Conservation (phyloP, 83 land plant genomes). For the Diphasiastrum complanatum region DNA sequence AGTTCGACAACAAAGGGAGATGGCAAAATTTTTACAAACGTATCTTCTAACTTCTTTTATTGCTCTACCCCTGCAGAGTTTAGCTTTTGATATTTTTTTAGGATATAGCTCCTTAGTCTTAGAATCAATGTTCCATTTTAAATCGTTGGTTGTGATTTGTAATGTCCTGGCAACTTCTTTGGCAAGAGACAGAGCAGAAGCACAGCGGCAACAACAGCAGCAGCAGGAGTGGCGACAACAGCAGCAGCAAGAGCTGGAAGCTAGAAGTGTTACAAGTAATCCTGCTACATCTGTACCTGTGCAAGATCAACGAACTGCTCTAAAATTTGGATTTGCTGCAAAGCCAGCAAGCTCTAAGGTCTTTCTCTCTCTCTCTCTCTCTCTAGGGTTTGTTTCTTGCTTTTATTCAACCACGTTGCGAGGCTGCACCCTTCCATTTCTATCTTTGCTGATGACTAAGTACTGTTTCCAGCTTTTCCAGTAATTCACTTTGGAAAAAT, state of each 20-base stretch:
- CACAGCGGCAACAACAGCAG: constrained; percentile 33
- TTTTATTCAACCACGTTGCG: too few species aligned
- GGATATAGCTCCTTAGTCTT: too few species aligned
- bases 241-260: constrained; percentile 1
- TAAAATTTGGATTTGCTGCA: constrained; percentile 33
- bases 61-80: background rate
- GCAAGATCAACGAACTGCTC: constrained; percentile 20
- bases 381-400: too few species aligned
- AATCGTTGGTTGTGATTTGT: background rate
- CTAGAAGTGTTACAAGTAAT: constrained; percentile 8
- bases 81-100: background rate
- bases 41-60: constrained; percentile 21
- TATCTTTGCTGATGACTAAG: too few species aligned
- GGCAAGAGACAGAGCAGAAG: constrained; percentile 24
- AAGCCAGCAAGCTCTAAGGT: constrained; percentile 31
- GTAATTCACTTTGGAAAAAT: too few species aligned
- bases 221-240: constrained; percentile 2
- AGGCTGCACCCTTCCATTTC: too few species aligned
- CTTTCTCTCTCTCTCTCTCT: too few species aligned
- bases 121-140: background rate
- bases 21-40: constrained; percentile 87
- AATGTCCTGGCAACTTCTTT: constrained; percentile 2
- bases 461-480: too few species aligned
- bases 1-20: constrained; percentile 78
- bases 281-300: constrained; percentile 8